Evolutionary conservation across 108 stramenopile species (phyloP).

Genomic region (Phaeodactylum tricornutum): DNA sequence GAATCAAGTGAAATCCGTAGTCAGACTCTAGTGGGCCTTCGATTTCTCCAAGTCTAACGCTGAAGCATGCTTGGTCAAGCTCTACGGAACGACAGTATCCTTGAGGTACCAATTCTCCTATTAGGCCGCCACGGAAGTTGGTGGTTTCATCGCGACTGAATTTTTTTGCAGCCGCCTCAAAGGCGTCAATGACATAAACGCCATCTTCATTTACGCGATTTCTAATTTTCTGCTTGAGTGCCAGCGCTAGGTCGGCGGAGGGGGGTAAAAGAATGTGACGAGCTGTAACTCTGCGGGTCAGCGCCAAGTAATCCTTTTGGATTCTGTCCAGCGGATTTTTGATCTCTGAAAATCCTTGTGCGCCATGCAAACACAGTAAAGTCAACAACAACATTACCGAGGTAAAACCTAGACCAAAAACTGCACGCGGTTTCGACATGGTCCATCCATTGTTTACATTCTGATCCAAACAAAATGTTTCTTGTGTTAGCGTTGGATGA

Average conservation of each 20-base stretch:
- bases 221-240: background rate
- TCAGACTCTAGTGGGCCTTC: conserved; percentile 49
- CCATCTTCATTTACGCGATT: conserved; percentile 1
- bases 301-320: conserved; percentile 38
- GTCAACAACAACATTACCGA: too few species aligned
- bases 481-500: too few species aligned
- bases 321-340: conserved; percentile 23
- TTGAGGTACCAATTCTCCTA: conserved; percentile 44
- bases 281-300: conserved; percentile 53
- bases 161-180: conserved; percentile 35
- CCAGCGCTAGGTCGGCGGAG: conserved; percentile 15
- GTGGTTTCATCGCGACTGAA: conserved; percentile 48
- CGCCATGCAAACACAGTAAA: too few species aligned
- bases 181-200: conserved; percentile 51
- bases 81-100: conserved; percentile 39
- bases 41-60: conserved; percentile 28
- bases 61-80: conserved; percentile 40
- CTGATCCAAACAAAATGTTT: too few species aligned
- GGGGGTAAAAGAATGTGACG: conserved; percentile 48
- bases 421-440: too few species aligned
- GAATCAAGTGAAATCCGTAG: conserved; percentile 42
- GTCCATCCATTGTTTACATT: too few species aligned
- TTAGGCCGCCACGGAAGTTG: conserved; percentile 32
- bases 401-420: too few species aligned
- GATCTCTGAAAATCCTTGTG: too few species aligned